Base-by-base conservation (phyloP, 2,329 filamentous ascomycete species). In the Phyllosticta paracitricarpa region DNA sequence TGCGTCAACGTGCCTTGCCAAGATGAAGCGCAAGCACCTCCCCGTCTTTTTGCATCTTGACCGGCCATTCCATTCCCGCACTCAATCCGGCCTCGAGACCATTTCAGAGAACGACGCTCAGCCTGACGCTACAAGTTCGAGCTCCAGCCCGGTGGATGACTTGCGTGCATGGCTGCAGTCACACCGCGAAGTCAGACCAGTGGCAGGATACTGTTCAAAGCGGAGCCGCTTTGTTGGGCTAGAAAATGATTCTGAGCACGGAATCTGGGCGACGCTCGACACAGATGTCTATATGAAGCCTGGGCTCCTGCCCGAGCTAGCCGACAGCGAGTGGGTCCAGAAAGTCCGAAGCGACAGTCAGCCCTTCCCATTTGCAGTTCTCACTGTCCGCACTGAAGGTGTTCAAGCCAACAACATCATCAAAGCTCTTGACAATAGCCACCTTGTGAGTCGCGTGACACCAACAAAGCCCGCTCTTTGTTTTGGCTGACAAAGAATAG, bases 301-400 rank as follows among this genome's bases (percentile, higher is more conserved):
- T 6, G 65, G 69, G 30, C 40, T 71, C 4, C 59, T 67, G 26
- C 65, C 68, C 19, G 66, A 73, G 25, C 58, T 75, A 40, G 61
- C 54, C 14, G 67, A 67, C 17, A 69, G 70, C 9, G 71, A 75
- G 4, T 72, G 73, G 72, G 52, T 68, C 4, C 62, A 64, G 24
- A 66, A 68, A 35, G 65, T 67, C 35, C 67, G 66, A 28, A 65
- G 63, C 51, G 66, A 67, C 22, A 66, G 69, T 2, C 56, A 54
- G 10, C 58, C 57, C 5, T 83, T 83, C 64, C 81, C 81, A 4
- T 77, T 81, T 67, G 79, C 79, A 28, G 73, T 83, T 17, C 71
- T 83, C 1, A 75, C 79, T 54, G 71, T 83, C 30, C 75, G 80
- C 28, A 75, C 76, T 58, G 79, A 82, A 68, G 79, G 79, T 3